phyloP scores from a whole-genome alignment of 768 basidiomycete species.

The Boletus insuetus region DNA sequence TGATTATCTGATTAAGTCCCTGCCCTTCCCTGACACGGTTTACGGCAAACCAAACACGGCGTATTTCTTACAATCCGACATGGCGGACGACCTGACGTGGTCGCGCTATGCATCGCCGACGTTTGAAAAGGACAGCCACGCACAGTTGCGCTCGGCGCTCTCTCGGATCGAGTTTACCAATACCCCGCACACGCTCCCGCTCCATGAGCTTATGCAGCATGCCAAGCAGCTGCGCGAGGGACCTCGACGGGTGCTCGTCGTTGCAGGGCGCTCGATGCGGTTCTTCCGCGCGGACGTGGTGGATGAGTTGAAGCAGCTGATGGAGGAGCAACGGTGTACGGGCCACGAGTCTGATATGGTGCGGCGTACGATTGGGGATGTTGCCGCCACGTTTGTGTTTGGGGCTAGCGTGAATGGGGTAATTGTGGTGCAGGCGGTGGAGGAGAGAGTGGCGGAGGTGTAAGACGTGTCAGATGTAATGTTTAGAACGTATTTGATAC shows the following conservation, averaged over 20 bases:
- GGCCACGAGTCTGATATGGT: constrained; percentile 39
- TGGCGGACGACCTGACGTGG: constrained; percentile 83
- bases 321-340: constrained; percentile 28
- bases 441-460: constrained; percentile 14
- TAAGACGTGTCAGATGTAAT: neutral
- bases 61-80: constrained; percentile 68
- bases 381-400: constrained; percentile 72
- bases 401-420: constrained; percentile 57
- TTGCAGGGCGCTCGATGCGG: constrained; percentile 75
- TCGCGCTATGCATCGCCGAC: constrained; percentile 46
- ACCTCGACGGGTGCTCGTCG: constrained; percentile 50
- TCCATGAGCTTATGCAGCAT: constrained; percentile 53
- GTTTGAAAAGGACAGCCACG: constrained; percentile 6
- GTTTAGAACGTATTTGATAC: no score
- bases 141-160: constrained; percentile 39
- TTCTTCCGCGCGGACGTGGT: constrained; percentile 59
- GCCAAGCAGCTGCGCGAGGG: constrained; percentile 28
- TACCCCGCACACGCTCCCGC: constrained; percentile 47
- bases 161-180: constrained; percentile 62
- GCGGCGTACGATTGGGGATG: constrained; percentile 82
- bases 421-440: constrained; percentile 65
- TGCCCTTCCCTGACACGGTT: constrained; percentile 63
- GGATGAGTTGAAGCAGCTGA: constrained; percentile 54
- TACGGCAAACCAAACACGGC: constrained; percentile 66
- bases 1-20: constrained; percentile 33